Conservation (phyloP, 1,284 basidiomycete species). For the Ceraceosorus bombacis region DNA sequence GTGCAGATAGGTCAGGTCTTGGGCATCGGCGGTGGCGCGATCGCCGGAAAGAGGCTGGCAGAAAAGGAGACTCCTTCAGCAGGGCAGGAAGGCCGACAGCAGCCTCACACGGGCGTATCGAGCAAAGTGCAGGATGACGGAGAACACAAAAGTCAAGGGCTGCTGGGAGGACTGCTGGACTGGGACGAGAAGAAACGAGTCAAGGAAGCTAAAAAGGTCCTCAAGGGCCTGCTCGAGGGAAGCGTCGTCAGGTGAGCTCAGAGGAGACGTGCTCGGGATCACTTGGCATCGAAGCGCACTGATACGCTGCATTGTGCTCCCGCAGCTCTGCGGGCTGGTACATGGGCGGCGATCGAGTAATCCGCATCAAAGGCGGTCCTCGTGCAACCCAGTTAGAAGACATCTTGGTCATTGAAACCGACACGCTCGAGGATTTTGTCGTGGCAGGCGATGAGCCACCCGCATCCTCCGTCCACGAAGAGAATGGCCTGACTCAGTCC, state of each 20-base stretch:
- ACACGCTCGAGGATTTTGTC: slow-evolving; percentile 10
- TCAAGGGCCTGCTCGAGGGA: slow-evolving; percentile 29
- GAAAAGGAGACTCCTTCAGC: slow-evolving; percentile 6
- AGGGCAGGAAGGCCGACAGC: background rate
- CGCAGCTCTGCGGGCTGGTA: slow-evolving; percentile 36
- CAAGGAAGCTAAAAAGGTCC: slow-evolving; percentile 25
- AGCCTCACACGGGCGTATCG: slow-evolving; percentile 12
- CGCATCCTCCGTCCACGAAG: background rate
- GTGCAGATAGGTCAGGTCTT: slow-evolving; percentile 34
- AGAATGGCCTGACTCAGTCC: background rate
- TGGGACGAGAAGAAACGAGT: slow-evolving; percentile 22
- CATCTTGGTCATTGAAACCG: slow-evolving; percentile 34
- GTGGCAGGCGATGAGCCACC: slow-evolving; percentile 2
- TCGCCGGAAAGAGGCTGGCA: slow-evolving; percentile 10
- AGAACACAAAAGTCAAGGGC: slow-evolving; percentile 24
- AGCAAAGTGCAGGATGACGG: slow-evolving; percentile 21
- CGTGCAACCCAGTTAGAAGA: slow-evolving; percentile 26
- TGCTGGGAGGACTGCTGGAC: slow-evolving; percentile 22
- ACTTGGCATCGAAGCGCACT: background rate
- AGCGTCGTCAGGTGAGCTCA: slow-evolving; percentile 24
- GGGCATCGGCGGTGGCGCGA: slow-evolving; percentile 32
- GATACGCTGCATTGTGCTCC: background rate
- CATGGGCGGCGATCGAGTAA: slow-evolving; percentile 31
- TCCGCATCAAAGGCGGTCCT: slow-evolving; percentile 33
- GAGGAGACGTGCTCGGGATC: background rate